Percentiles rank a stretch among this genome's conserved stretches.
Conservation (phyloP, 2,329 filamentous ascomycete genomes). For the Talaromyces sp. region DNA sequence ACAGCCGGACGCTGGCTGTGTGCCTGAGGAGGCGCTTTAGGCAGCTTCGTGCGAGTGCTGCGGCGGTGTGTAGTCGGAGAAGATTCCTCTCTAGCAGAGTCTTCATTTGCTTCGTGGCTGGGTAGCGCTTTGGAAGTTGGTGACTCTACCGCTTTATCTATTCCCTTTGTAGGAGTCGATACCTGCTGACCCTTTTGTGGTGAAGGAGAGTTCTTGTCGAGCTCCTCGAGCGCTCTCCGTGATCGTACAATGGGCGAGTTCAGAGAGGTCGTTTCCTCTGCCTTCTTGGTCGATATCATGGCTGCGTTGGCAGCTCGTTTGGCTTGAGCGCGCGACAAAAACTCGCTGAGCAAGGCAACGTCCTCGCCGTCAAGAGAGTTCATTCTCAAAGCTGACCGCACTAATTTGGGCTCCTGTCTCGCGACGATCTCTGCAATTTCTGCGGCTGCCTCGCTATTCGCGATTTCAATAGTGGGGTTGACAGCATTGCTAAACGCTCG, state of each 20-base stretch:
- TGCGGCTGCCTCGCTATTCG: constrained; percentile 12
- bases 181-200: constrained; percentile 25
- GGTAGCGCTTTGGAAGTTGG: constrained; percentile 14
- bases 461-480: not conserved
- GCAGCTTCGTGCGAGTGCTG: constrained; percentile 28
- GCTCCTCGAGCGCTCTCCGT: constrained; percentile 31
- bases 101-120: constrained; percentile 10
- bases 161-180: not conserved
- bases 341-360: constrained; percentile 35
- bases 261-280: constrained; percentile 14
- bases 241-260: constrained; percentile 26
- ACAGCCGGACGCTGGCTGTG: constrained; percentile 22
- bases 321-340: constrained; percentile 37
- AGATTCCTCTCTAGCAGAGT: constrained; percentile 14
- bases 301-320: constrained; percentile 31
- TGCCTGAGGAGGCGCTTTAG: constrained; percentile 16
- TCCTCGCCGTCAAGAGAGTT: constrained; percentile 36
- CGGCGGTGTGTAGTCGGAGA: constrained; percentile 29
- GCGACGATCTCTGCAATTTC: constrained; percentile 23
- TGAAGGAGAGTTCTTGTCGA: constrained; percentile 37
- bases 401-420: constrained; percentile 28
- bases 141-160: constrained; percentile 19
- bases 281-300: constrained; percentile 3
- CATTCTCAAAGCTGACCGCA: constrained; percentile 32
- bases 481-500: not conserved